Base-by-base conservation (phyloP, 768 basidiomycete genomes). In the Phaeotremella fagi region DNA sequence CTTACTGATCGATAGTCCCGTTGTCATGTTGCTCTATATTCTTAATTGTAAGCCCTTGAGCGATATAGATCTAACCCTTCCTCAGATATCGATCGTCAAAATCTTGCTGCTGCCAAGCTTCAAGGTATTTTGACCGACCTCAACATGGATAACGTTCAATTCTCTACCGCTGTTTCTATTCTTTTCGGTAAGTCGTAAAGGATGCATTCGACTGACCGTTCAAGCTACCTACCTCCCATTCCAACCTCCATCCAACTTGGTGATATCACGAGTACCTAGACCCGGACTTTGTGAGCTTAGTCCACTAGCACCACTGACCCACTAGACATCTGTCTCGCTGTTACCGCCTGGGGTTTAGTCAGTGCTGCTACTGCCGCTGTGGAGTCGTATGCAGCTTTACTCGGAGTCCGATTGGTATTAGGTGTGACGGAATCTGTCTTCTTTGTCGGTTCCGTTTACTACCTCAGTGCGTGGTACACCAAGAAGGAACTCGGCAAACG, bases 391-490 rank as follows among this genome's bases (percentile, higher is more conserved):
- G 26, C 41, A 1, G 45, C 54, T 22, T 53, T 69, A 1, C 47
- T 66, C 2, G 51, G 44, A 22, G 49, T 63, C 27, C 53, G 63
- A 9, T 50, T 59, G 20, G 41, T 61, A 42, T 51, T 69, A 1
- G 64, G 64, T 47, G 50, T 41, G 4, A 46, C 45, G 14, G 64
- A 66, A 37, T 51, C 60, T 5, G 59, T 61, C 37, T 57, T 61
- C 61, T 70, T 66, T 58, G 60, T 63, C 11, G 67, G 63, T 23
- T 67, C 59, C 5, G 55, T 74, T 29, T 72, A 60, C 56, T 60
- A 58, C 42, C 60, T 73, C 15, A 48, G 48, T 15, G 55, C 58
- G 3, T 71, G 68, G 64, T 66, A 62, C 48, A 55, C 55, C 35
- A 64, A 66, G 57, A 41, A 49, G 25, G 60, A 66, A 44, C 58